These are phyloP conservation scores for Aspergillus nanangensis DNA, from an alignment of 495 filamentous ascomycete species.

Conservation along the genomic window DNA sequence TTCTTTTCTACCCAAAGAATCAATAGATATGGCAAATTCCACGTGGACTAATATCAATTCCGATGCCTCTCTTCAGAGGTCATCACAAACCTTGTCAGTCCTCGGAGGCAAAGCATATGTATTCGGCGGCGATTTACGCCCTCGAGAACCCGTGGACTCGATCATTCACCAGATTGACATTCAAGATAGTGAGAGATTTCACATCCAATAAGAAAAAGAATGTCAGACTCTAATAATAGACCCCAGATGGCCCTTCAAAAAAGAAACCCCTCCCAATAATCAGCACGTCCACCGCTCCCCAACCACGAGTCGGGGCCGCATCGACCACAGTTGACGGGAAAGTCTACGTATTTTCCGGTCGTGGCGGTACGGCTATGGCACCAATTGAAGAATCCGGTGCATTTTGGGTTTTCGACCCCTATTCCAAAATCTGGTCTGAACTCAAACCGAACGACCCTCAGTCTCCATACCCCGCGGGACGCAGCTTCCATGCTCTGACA, in stretches of 20 bases:
- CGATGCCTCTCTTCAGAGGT: conserved; percentile 47
- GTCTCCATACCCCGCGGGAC: conserved; percentile 27
- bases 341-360: conserved; percentile 54
- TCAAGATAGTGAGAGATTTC: not conserved
- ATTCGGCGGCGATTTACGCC: conserved; percentile 40
- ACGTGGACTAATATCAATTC: conserved; percentile 6
- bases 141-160: conserved; percentile 56
- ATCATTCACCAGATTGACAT: conserved; percentile 64
- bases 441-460: not conserved
- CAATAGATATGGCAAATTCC: too few relatives aligned
- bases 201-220: not conserved
- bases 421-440: conserved; percentile 1
- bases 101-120: conserved; percentile 57
- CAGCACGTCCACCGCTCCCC: conserved; percentile 16
- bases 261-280: conserved; percentile 7
- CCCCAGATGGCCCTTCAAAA: not conserved
- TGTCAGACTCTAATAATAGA: not conserved
- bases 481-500: conserved; percentile 44
- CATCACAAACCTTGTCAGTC: conserved; percentile 65
- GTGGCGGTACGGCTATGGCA: conserved; percentile 49
- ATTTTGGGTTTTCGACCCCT: conserved; percentile 43
- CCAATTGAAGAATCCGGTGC: conserved; percentile 49
- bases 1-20: too few relatives aligned
- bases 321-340: conserved; percentile 34
- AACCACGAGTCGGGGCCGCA: conserved; percentile 47